phyloP scores from a whole-genome alignment of 768 basidiomycete species.

The Lactarius trivialis region DNA sequence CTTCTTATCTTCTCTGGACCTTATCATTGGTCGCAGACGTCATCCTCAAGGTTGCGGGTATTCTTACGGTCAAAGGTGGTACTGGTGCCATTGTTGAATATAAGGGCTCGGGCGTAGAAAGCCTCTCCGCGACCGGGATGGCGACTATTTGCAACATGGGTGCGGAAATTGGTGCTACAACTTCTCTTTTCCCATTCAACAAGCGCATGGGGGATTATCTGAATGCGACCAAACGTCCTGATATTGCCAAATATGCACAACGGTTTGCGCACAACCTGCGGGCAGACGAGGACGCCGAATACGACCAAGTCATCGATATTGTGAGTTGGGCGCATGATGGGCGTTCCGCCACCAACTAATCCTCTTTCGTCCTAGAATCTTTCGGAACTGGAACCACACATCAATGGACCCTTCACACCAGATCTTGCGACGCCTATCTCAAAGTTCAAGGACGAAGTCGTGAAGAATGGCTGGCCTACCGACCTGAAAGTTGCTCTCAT shows the following conservation, averaged over 20 bases:
- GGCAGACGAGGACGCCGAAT: constrained; percentile 84
- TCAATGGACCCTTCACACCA: constrained; percentile 99
- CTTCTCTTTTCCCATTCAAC: constrained; percentile 99
- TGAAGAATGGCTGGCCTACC: constrained; percentile 94
- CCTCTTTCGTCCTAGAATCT: constrained; percentile 58
- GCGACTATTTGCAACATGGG: constrained; percentile 99
- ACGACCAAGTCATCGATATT: constrained; percentile 91
- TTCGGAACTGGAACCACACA: constrained; percentile 95
- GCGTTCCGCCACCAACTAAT: neutral
- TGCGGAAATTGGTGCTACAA: constrained; percentile 98
- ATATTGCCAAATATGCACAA: constrained; percentile 85
- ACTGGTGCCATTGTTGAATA: constrained; percentile 99
- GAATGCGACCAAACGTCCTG: constrained; percentile 85
- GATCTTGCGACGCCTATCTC: constrained; percentile 98
- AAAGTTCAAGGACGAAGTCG: constrained; percentile 85
- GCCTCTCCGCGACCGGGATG: constrained; percentile 97
- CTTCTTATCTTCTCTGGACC: neutral
- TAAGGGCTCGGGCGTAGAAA: constrained; percentile 89
- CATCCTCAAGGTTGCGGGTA: constrained; percentile 98
- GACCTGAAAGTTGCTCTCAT: constrained; percentile 97
- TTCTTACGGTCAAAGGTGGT: constrained; percentile 98
- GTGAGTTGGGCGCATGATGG: constrained; percentile 37
- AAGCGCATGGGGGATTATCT: constrained; percentile 89
- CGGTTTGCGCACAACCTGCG: constrained; percentile 85
- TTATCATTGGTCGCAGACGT: constrained; percentile 54